phyloP scores from a whole-genome alignment of 805 yeast genomes.

The Metschnikowia henanensis region DNA sequence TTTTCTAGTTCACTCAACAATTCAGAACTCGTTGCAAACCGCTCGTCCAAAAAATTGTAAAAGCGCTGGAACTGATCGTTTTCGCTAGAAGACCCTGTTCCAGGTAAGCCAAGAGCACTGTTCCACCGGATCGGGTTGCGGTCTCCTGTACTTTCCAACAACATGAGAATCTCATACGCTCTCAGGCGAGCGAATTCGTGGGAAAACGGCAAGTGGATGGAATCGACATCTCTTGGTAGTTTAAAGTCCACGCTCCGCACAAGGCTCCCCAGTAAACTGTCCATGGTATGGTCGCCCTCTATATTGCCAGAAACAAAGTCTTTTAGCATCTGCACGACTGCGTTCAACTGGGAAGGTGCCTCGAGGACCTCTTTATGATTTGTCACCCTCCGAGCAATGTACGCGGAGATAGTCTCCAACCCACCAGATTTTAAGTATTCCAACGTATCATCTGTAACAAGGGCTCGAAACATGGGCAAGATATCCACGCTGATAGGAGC shows the following conservation, averaged over 20 bases:
- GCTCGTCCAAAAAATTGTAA: slow-evolving; percentile 32
- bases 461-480: slow-evolving; percentile 26
- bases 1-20: neutral
- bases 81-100: slow-evolving; percentile 40
- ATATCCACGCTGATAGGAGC: slow-evolving; percentile 36
- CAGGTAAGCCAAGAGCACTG: slow-evolving; percentile 45
- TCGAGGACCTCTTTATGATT: neutral
- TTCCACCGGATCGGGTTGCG: slow-evolving; percentile 57
- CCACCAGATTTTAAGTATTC: slow-evolving; percentile 24
- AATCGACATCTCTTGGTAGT: neutral
- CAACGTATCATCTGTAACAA: slow-evolving; percentile 16
- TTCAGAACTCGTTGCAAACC: neutral
- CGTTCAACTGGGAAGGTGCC: slow-evolving; percentile 25
- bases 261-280: slow-evolving; percentile 44
- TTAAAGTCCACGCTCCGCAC: slow-evolving; percentile 28
- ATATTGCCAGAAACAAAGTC: slow-evolving; percentile 58
- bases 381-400: slow-evolving; percentile 6
- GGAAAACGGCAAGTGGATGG: slow-evolving; percentile 11
- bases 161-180: slow-evolving; percentile 49
- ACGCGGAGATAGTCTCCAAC: slow-evolving; percentile 23
- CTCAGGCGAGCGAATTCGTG: slow-evolving; percentile 52
- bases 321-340: slow-evolving; percentile 47
- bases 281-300: slow-evolving; percentile 43
- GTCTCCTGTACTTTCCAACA: slow-evolving; percentile 19
- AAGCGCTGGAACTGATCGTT: slow-evolving; percentile 45